Evolutionary conservation across 257 asterid species (phyloP).

Genomic region (Forsythia viridissima): DNA sequence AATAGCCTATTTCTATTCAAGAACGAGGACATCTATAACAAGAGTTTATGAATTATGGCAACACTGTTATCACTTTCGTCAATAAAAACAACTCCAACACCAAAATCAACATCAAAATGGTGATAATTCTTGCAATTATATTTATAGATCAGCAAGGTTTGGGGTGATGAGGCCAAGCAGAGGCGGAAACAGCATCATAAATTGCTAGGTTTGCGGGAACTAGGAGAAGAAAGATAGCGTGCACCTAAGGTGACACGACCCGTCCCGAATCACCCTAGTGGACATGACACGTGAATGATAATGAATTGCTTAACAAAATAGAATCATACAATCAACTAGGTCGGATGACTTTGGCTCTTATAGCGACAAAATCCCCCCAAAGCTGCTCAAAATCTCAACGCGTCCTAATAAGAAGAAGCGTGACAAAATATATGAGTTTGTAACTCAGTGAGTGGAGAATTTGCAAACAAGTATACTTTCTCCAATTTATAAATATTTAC

Average conservation of each 20-base stretch:
- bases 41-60: constrained; percentile 87
- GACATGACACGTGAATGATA: no score
- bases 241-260: constrained; percentile 44
- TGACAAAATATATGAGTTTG: no score
- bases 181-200: constrained; percentile 25
- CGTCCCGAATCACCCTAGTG: no score
- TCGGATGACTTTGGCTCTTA: no score
- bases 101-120: constrained; percentile 18
- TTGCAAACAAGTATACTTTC: no score
- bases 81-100: constrained; percentile 26
- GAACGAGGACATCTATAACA: constrained; percentile 73
- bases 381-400: no score
- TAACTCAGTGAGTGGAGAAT: no score
- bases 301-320: no score
- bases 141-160: constrained; percentile 20
- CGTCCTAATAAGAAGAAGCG: no score
- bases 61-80: constrained; percentile 53
- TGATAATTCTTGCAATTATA: not conserved
- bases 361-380: no score
- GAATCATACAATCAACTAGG: no score
- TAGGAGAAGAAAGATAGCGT: constrained; percentile 66
- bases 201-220: constrained; percentile 71
- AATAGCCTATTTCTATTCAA: constrained; percentile 50
- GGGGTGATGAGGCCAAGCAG: constrained; percentile 33
- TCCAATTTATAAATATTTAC: no score